Evolutionary conservation across 176 grass and related monocot species (phyloP).

Genomic region (Aegilops speltoides): DNA sequence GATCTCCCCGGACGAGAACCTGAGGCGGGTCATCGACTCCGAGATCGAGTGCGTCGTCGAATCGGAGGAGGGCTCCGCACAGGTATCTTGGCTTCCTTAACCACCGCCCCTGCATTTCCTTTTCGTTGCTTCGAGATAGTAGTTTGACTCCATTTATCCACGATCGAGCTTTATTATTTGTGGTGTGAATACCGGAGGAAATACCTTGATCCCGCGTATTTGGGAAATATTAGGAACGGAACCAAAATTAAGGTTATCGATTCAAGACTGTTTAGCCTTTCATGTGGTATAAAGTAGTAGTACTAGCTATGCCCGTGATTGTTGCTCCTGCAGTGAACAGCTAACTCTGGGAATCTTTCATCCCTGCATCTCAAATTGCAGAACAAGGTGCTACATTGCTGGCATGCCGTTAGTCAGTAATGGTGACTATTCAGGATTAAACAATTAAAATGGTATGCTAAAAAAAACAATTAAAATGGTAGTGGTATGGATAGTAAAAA

Average conservation of each 20-base stretch:
- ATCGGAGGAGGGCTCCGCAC: slow-evolving; percentile 26
- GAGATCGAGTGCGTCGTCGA: slow-evolving; percentile 58
- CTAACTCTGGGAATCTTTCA: neutral
- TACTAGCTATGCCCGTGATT: neutral
- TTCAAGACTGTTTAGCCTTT: neutral
- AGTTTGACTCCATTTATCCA: neutral
- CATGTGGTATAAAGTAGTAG: neutral
- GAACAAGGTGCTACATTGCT: neutral
- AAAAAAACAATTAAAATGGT: neutral
- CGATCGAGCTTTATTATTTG: neutral
- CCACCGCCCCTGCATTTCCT: neutral
- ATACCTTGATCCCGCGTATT: neutral
- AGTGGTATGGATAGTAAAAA: neutral
- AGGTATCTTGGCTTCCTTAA: slow-evolving; percentile 17
- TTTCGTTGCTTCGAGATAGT: neutral
- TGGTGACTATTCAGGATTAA: neutral
- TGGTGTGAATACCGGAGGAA: neutral
- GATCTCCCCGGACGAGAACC: slow-evolving; percentile 53
- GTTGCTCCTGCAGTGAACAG: neutral
- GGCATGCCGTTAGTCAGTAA: neutral
- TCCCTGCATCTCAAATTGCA: neutral
- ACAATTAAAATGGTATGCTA: neutral
- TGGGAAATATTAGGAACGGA: neutral
- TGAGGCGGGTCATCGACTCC: slow-evolving; percentile 60
- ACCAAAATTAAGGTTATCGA: neutral